A percentile compares a stretch with the other conserved stretches of the same genome.
Evolutionary conservation across 78 protist genomes (phyloP).

Genomic region (Dictyostelium purpureum): DNA sequence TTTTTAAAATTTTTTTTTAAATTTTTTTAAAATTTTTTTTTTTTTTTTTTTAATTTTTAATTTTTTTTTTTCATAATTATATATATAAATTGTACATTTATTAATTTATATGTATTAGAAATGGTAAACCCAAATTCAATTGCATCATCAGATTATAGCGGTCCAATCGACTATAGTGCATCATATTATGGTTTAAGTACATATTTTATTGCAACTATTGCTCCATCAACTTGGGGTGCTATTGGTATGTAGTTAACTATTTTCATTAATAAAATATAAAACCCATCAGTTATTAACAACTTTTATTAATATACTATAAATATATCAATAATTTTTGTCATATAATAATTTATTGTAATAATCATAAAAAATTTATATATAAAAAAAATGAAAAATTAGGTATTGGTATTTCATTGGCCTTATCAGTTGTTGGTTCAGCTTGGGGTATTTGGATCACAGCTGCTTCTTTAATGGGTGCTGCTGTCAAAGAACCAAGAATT

Average conservation of each 20-base stretch:
- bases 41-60: background rate
- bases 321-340: too few species aligned
- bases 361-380: too few species aligned
- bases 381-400: too few species aligned
- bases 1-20: background rate
- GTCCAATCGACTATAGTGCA: background rate
- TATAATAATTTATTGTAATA: too few species aligned
- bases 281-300: too few species aligned
- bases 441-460: conserved; percentile 97
- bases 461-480: conserved; percentile 94
- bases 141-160: too few species aligned
- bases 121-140: background rate
- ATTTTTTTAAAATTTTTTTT: background rate
- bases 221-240: conserved; percentile 90
- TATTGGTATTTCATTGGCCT: conserved; percentile 90
- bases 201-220: conserved; percentile 48
- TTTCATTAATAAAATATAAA: too few species aligned
- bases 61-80: background rate
- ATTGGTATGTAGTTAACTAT: conserved; percentile 90
- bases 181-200: background rate
- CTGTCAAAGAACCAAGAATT: conserved; percentile 96
- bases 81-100: background rate
- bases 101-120: conserved; percentile 13
- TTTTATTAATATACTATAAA: too few species aligned
- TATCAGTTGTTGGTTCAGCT: conserved; percentile 98